Evolutionary conservation across 306 rosid genomes (phyloP).

Genomic region (Casuarina equisetifolia): DNA sequence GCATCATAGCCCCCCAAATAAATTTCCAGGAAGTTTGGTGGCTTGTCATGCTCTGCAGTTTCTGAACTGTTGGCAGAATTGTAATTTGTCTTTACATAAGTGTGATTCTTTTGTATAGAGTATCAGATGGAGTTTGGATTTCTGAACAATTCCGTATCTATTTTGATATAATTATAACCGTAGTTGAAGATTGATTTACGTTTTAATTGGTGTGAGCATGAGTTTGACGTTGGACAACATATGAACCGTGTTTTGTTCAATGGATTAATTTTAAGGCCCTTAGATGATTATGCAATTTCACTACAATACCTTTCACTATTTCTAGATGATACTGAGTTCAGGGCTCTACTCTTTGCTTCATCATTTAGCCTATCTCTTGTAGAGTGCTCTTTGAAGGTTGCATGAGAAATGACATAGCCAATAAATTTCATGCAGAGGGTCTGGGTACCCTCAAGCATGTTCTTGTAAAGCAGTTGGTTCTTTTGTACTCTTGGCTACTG

Average conservation of each 20-base stretch:
- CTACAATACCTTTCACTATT: no score
- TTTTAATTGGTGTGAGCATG: not conserved
- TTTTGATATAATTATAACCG: not conserved
- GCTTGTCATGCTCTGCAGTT: not conserved
- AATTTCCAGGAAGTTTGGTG: slow-evolving; percentile 28
- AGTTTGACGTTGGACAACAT: not conserved
- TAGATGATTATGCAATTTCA: not conserved
- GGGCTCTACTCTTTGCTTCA: not conserved
- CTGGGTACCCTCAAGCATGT: not conserved
- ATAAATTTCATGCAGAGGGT: not conserved
- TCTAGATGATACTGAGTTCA: not conserved
- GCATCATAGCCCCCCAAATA: slow-evolving; percentile 15
- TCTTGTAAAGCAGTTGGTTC: not conserved
- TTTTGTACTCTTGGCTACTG: not conserved
- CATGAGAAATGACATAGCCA: not conserved
- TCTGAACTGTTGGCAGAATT: not conserved
- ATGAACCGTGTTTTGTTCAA: not conserved
- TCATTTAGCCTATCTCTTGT: not conserved
- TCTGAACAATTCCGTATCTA: not conserved
- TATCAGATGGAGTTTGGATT: not conserved
- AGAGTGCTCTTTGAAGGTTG: not conserved
- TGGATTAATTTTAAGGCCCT: not conserved
- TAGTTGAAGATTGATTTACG: not conserved
- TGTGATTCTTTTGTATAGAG: slow-evolving; percentile 22
- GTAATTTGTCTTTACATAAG: not conserved